Evolutionary conservation across 1,284 basidiomycete species (phyloP), one percentile per base, ranked within the genome.

Genomic region (Cryptococcus deneoformans): DNA sequence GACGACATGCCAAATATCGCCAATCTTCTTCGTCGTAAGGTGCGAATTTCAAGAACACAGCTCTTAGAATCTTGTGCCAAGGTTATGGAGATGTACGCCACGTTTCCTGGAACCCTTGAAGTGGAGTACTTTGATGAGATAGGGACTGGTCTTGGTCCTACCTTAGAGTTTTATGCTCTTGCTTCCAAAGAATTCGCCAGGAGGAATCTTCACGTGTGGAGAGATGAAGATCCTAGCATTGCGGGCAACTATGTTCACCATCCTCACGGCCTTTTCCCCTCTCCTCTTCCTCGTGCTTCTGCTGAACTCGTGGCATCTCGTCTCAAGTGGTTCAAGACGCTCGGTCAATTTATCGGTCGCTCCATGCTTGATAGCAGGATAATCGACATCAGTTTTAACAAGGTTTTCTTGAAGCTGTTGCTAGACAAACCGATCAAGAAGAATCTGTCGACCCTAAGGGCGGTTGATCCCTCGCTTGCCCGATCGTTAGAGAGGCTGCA

Each of bases 121-220:
- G 92, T 99, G 53, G 94, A 99, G 77, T 99, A 98, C 81, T 98
- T 98, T 73, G 93, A 97, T 72, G 96, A 99, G 81, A 95, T 97
- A 51, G 96, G 96, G 24, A 99, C 96, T 2, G 96, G 96, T 36
- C 81, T 99, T 10, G 96, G 96, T 3, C 96, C 94, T 6, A 99
- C 96, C n/a, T 82, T 99, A 39, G 96, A 98, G 79, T 98, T 99
- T 79, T 98, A 97, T 78, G 88, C 92, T 42, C 80, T 98, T 52
- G 92, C 92, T 12, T 94, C 91, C 50, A 88, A 87, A 71, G 93
- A 95, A 78, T 96, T 97, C 76, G 92, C 92, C 0, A 82, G 90
- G 57, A 85, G 87, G 65, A 86, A 90, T 62, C 79, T 96, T 65
- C 88, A 89, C 76, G 82, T 98, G 37, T 98, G 95, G 94, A 84